Base-by-base conservation (phyloP, 1,139 yeast species). In the Sugiyamaella pinicola region DNA sequence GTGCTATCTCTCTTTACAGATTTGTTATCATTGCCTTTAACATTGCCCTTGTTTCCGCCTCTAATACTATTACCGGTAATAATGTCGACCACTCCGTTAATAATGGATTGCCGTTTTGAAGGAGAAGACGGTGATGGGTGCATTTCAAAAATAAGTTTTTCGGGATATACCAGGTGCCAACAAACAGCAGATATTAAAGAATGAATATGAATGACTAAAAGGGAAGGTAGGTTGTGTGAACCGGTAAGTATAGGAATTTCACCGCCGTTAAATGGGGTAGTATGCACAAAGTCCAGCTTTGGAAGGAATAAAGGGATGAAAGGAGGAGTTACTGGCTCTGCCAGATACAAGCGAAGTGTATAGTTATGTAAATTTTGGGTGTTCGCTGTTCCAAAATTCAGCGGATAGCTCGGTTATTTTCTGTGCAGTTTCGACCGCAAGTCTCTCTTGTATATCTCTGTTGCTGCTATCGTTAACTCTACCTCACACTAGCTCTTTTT, bases 51-150 rank as follows among this genome's bases (percentile, higher is more conserved):
- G 28, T 6, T 18, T 19, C 4, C 17, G 2, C 19, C 29, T 38
- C n/a, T 31, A 24, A n/a, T 40, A 15, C 35, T 42, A 42, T 28
- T 42, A 15, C 37, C 47, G 28, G 38, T 42, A 17, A 42, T 29
- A 31, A 42, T 34, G 15, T 31, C 38, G 21, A 42, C 38, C 17
- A 17, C 28, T 18, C 47, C 47, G 18, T 42, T 31, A 18, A 42
- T 17, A 29, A 28, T 29, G 9, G 47, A 42, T 17, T 42, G 37
- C 38, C 47, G 18, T 28, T 42, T 42, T 17, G 47, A 29, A 29
- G 24, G 24, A 15, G 37, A 42, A 12, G 37, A 13, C 12, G 21
- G 47, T 38, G 26, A n/a, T 10, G 42, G 42, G 6, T 28, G 42
- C 42, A 38, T 38, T 38, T 38, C 39, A 35, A 15, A 17, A 9